Evolutionary conservation across 2,329 filamentous ascomycete species (phyloP).

Genomic region (Colletotrichum sp.): DNA sequence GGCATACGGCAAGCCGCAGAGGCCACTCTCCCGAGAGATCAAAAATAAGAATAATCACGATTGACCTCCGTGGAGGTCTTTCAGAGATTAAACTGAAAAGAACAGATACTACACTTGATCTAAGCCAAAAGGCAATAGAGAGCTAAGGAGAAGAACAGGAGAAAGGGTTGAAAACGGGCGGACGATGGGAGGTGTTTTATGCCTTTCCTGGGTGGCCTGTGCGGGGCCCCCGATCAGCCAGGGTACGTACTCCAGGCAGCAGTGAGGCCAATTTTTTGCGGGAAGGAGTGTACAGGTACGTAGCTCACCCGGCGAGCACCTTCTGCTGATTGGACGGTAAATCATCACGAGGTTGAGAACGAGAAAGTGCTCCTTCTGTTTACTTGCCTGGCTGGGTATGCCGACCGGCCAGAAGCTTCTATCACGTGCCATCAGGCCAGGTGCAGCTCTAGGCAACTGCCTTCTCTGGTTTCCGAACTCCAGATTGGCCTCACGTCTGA

Average conservation of each 20-base stretch:
- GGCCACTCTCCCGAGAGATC: conserved; percentile 41
- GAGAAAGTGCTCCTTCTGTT: background rate
- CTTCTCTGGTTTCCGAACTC: background rate
- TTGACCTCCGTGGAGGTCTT: conserved; percentile 68
- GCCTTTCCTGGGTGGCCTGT: background rate
- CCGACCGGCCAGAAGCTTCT: background rate
- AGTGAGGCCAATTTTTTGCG: background rate
- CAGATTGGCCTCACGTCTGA: background rate
- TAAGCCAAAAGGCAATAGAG: conserved; percentile 52
- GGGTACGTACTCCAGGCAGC: background rate
- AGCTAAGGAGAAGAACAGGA: conserved; percentile 27
- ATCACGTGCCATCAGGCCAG: background rate
- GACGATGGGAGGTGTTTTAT: background rate
- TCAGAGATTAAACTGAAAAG: conserved; percentile 86
- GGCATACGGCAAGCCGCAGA: conserved; percentile 72
- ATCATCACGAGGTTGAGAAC: background rate
- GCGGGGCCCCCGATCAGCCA: background rate
- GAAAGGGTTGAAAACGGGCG: conserved; percentile 29
- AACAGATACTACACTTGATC: conserved; percentile 83
- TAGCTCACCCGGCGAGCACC: background rate
- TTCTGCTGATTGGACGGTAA: background rate
- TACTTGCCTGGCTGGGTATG: background rate
- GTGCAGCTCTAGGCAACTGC: background rate
- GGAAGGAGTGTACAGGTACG: background rate
- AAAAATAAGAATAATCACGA: conserved; percentile 79